Conservation (phyloP, 345 rosid species). For the Schrenkiella parvula region DNA sequence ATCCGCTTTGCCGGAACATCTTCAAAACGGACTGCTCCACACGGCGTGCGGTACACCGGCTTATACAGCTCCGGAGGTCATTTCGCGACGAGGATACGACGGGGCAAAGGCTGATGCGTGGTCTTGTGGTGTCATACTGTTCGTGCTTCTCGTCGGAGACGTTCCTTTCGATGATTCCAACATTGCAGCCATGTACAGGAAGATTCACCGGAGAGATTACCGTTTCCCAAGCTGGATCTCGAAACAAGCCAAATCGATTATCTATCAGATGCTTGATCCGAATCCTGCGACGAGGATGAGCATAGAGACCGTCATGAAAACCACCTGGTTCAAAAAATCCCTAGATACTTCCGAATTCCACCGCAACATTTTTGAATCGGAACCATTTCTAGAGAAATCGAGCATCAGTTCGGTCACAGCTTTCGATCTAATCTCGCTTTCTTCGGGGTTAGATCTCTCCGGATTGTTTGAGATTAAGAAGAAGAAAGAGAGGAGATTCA, state of each 20-base stretch:
- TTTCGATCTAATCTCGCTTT: slow-evolving; percentile 71
- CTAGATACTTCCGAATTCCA: slow-evolving; percentile 24
- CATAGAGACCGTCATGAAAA: slow-evolving; percentile 48
- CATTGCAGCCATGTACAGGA: slow-evolving; percentile 61
- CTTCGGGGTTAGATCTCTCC: slow-evolving; percentile 70
- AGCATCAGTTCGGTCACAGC: slow-evolving; percentile 46
- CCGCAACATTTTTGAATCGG: slow-evolving; percentile 19
- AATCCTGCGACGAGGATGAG: slow-evolving; percentile 75
- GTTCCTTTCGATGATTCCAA: slow-evolving; percentile 73
- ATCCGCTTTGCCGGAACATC: slow-evolving; percentile 74
- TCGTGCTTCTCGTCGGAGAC: slow-evolving; percentile 49
- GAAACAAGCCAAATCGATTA: slow-evolving; percentile 50
- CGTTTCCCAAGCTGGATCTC: slow-evolving; percentile 61
- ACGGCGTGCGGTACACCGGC: slow-evolving; percentile 93
- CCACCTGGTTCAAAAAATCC: slow-evolving; percentile 60
- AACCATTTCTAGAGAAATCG: not conserved
- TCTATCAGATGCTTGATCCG: slow-evolving; percentile 75
- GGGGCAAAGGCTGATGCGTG: slow-evolving; percentile 85
- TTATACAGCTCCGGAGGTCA: slow-evolving; percentile 79
- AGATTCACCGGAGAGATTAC: slow-evolving; percentile 59
- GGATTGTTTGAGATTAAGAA: slow-evolving; percentile 56
- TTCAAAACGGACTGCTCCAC: slow-evolving; percentile 61
- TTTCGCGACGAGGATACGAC: slow-evolving; percentile 55
- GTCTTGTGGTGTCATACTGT: slow-evolving; percentile 91
- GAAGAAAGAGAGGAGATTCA: slow-evolving; percentile 60